phyloP scores from a whole-genome alignment of 345 rosid genomes.

The Heritiera fomes region DNA sequence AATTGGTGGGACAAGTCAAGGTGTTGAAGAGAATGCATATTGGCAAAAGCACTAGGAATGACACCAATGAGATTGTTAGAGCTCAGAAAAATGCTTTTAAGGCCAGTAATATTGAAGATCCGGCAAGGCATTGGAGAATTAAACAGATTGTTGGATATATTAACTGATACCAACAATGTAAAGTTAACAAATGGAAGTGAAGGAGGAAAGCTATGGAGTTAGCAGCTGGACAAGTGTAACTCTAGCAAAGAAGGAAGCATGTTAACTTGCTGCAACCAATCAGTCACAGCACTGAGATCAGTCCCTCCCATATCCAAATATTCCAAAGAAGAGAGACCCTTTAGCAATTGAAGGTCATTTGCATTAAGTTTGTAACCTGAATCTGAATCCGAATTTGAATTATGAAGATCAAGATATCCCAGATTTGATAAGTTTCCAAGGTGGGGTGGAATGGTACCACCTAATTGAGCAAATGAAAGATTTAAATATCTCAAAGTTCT shows the following conservation, averaged over 20 bases:
- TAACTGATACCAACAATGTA: neutral
- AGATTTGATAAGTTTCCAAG: constrained; percentile 35
- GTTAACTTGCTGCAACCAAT: constrained; percentile 42
- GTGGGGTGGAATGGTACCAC: constrained; percentile 27
- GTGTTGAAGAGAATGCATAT: neutral
- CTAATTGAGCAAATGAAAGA: constrained; percentile 27
- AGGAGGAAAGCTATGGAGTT: neutral
- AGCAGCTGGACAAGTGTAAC: constrained; percentile 28
- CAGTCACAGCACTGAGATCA: constrained; percentile 36
- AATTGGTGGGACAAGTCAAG: constrained; percentile 6
- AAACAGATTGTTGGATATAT: neutral
- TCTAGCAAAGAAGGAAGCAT: constrained; percentile 40
- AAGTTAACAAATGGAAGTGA: neutral
- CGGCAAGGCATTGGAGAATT: neutral
- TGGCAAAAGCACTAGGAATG: neutral
- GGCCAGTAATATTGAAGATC: neutral
- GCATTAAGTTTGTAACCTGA: neutral
- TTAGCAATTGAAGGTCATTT: constrained; percentile 30
- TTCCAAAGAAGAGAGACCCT: constrained; percentile 39
- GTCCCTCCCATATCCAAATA: constrained; percentile 39
- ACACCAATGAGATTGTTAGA: neutral
- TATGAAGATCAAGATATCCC: constrained; percentile 28
- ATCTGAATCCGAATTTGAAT: neutral
- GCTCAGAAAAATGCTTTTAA: neutral
- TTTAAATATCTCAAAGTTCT: constrained; percentile 22